Evolutionary conservation across 1,284 basidiomycete species (phyloP).

Genomic region (Neonothopanus nambi): DNA sequence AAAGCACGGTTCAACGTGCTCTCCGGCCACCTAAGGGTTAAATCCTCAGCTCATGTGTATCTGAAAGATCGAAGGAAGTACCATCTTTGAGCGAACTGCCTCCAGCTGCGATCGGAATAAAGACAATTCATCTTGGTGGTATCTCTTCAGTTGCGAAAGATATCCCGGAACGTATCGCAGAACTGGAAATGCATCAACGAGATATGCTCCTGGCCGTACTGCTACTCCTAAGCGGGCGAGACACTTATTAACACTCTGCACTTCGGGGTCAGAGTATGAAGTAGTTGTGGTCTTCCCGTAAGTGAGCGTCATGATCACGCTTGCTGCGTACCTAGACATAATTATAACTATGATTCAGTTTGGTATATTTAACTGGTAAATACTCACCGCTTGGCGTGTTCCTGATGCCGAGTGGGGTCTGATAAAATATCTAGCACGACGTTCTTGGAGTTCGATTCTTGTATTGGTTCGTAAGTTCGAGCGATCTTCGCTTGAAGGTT

Average conservation of each 20-base stretch:
- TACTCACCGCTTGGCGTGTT: conserved; percentile 49
- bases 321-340: conserved; percentile 34
- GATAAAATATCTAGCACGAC: conserved; percentile 54
- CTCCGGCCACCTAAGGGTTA: not conserved
- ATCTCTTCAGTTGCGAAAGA: conserved; percentile 2
- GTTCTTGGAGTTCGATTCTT: conserved; percentile 46
- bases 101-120: conserved; percentile 9
- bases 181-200: conserved; percentile 37
- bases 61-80: too few species aligned
- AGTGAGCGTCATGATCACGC: conserved; percentile 40
- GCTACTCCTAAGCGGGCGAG: conserved; percentile 31
- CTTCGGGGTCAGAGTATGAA: conserved; percentile 38
- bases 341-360: too few species aligned
- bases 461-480: conserved; percentile 45
- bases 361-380: not conserved
- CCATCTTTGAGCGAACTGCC: not conserved
- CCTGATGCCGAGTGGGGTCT: conserved; percentile 48
- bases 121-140: conserved; percentile 4
- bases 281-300: conserved; percentile 41
- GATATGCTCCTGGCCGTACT: conserved; percentile 33
- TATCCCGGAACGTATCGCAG: conserved; percentile 29
- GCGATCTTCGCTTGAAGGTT: conserved; percentile 52
- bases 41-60: too few species aligned
- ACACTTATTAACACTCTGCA: conserved; percentile 31
- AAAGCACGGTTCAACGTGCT: conserved; percentile 26